phyloP scores from a whole-genome alignment of 371 early-diverging fungal genomes.

The Syncephalastrum racemosum region DNA sequence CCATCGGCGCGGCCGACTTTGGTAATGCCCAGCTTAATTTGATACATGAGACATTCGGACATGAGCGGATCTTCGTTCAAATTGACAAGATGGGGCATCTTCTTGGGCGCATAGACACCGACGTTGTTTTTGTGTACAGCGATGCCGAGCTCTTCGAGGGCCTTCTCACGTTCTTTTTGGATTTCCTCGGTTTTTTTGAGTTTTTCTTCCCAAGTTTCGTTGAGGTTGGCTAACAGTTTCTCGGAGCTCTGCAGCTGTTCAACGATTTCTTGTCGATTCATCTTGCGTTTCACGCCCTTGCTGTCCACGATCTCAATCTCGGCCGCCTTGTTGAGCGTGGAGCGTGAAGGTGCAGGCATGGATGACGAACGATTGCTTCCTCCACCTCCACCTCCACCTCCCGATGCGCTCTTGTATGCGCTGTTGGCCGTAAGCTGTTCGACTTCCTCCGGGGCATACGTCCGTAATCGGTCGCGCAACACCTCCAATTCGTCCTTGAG shows the following conservation, averaged over 20 bases:
- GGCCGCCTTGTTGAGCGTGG: constrained; percentile 9
- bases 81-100: constrained; percentile 86
- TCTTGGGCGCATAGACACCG: constrained; percentile 81
- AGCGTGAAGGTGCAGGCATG: constrained; percentile 8
- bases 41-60: constrained; percentile 89
- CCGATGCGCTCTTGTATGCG: constrained; percentile 20
- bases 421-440: constrained; percentile 37
- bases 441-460: constrained; percentile 59
- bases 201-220: constrained; percentile 88
- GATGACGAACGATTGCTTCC: background rate
- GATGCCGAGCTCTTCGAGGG: constrained; percentile 82
- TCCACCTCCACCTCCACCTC: background rate
- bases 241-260: constrained; percentile 86
- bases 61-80: constrained; percentile 89
- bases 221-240: constrained; percentile 83
- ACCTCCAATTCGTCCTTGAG: constrained; percentile 81
- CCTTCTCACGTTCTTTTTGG: constrained; percentile 71
- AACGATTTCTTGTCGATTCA: constrained; percentile 60
- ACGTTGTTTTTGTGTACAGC: constrained; percentile 71
- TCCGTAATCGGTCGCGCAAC: constrained; percentile 64
- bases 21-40: constrained; percentile 77
- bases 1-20: constrained; percentile 64
- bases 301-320: constrained; percentile 54
- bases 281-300: constrained; percentile 51
- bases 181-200: constrained; percentile 71